phyloP scores from a whole-genome alignment of 257 asterid species.

The Paulownia fortunei region DNA sequence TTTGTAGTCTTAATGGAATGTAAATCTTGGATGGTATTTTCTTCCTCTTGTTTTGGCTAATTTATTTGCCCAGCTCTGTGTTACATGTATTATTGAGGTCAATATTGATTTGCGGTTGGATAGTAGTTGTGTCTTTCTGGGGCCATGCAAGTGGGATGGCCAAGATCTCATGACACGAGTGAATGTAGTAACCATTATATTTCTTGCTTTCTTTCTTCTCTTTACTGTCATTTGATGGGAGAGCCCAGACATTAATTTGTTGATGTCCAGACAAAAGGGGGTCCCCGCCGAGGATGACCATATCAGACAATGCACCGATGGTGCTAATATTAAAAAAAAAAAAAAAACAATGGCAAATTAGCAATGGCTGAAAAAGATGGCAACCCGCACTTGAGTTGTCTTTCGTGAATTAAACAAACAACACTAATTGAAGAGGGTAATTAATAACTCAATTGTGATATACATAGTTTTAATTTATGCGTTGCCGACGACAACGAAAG shows the following conservation, averaged over 20 bases:
- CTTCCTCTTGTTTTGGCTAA: not conserved
- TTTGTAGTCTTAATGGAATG: not conserved
- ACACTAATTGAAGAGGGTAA: not conserved
- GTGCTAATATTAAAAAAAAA: no score
- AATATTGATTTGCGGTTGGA: not conserved
- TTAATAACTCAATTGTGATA: no score
- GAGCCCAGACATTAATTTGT: not conserved
- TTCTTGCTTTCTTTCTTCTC: constrained; percentile 4
- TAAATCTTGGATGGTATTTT: not conserved
- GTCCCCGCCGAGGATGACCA: not conserved
- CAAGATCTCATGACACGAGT: not conserved
- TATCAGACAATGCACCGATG: not conserved
- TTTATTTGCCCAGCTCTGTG: not conserved
- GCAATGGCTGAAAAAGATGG: not conserved
- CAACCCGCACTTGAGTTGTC: not conserved
- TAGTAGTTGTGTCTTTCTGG: not conserved
- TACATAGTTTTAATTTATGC: no score
- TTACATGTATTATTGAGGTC: not conserved
- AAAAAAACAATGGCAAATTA: no score
- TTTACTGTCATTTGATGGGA: not conserved
- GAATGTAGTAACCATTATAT: constrained; percentile 16
- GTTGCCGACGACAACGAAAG: no score
- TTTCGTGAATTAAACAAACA: not conserved
- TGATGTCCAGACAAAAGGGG: not conserved
- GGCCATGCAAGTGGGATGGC: constrained; percentile 7